Evolutionary conservation across 2,329 filamentous ascomycete species (phyloP).

Genomic region (Ceratocystis papillata): DNA sequence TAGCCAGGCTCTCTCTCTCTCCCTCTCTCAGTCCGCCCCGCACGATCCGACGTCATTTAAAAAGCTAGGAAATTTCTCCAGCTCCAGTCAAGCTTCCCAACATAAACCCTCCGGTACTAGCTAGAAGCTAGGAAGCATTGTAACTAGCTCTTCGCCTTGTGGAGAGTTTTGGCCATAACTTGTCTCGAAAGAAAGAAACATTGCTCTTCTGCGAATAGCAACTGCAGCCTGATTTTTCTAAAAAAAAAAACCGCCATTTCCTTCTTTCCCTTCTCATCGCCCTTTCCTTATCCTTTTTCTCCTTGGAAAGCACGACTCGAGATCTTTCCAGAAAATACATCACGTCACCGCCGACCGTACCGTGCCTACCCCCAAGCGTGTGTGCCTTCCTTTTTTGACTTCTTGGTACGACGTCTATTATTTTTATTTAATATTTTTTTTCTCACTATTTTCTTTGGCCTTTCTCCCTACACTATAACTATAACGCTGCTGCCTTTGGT

Average conservation of each 20-base stretch:
- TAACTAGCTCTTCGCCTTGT: not conserved
- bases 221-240: not conserved
- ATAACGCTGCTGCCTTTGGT: no score
- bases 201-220: not conserved
- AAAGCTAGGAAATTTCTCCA: not conserved
- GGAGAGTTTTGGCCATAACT: not conserved
- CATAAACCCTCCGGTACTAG: not conserved
- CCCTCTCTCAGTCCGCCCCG: not conserved
- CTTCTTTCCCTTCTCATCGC: not conserved
- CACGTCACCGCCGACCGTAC: not conserved
- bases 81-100: not conserved
- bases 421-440: not conserved
- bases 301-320: not conserved
- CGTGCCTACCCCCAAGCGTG: not conserved
- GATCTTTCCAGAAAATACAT: not conserved
- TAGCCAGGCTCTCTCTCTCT: not conserved
- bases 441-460: not conserved
- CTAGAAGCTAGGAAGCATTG: not conserved
- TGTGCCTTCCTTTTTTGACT: slow-evolving; percentile 5
- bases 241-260: not conserved
- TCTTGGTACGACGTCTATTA: not conserved
- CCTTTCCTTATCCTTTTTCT: not conserved
- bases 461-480: not conserved
- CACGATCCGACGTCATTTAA: slow-evolving; percentile 6
- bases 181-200: not conserved